A percentile compares a stretch with the other conserved stretches of the same genome.
Evolutionary conservation across 257 asterid genomes (phyloP).

Genomic region (Avicennia marina): DNA sequence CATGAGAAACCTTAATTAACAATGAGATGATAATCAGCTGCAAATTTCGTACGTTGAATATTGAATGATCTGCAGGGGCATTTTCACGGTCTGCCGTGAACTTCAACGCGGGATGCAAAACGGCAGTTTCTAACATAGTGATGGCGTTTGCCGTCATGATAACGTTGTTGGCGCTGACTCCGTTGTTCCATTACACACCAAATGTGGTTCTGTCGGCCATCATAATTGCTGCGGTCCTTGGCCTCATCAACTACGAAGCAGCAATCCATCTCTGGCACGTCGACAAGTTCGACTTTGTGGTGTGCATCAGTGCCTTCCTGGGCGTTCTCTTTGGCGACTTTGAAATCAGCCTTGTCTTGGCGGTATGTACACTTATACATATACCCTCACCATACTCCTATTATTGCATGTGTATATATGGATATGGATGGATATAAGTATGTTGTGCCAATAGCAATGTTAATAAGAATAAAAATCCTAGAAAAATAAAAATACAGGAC

Average conservation of each 20-base stretch:
- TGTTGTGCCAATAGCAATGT: too few species aligned
- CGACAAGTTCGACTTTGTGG: conserved; percentile 85
- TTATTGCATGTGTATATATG: too few species aligned
- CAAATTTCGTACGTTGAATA: too few species aligned
- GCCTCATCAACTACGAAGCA: conserved; percentile 83
- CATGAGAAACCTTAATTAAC: too few species aligned
- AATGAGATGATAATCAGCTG: too few species aligned
- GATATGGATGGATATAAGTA: too few species aligned
- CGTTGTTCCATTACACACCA: conserved; percentile 88
- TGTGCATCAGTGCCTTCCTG: conserved; percentile 70
- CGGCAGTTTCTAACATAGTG: conserved; percentile 89
- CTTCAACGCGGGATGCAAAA: conserved; percentile 96
- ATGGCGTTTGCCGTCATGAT: conserved; percentile 94
- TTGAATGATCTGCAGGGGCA: conserved; percentile 50
- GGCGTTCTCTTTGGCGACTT: conserved; percentile 85
- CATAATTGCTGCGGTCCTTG: conserved; percentile 87
- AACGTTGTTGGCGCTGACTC: conserved; percentile 64
- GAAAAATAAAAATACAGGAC: too few species aligned
- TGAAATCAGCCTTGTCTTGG: conserved; percentile 67
- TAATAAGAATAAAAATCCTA: too few species aligned
- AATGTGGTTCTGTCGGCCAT: conserved; percentile 81
- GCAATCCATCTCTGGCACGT: conserved; percentile 85
- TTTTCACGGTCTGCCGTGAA: conserved; percentile 96
- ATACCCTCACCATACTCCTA: too few species aligned
- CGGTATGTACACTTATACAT: conserved; percentile 44